These are phyloP conservation scores for Polytrichum commune DNA, from an alignment of 225 moss, liverwort and hornwort species.

Conservation along the genomic window DNA sequence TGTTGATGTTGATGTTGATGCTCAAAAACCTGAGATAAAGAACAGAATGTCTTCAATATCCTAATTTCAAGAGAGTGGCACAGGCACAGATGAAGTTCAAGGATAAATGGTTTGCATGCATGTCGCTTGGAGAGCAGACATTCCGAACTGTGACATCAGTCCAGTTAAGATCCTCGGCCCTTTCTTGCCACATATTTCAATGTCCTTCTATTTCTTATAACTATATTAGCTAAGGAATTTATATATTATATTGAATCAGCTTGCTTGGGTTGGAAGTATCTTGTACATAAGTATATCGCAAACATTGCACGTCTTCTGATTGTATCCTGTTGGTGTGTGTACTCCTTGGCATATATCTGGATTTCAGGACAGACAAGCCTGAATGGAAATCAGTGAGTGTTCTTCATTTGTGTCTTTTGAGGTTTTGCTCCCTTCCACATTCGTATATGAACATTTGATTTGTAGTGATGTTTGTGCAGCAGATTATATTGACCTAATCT, in stretches of 20 bases:
- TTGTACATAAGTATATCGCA: too few species aligned
- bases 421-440: neutral
- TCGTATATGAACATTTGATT: too few species aligned
- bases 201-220: too few species aligned
- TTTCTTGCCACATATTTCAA: too few species aligned
- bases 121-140: constrained; percentile 90
- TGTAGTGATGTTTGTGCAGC: too few species aligned
- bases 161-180: constrained; percentile 44
- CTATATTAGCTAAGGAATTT: too few species aligned
- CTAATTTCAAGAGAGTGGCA: constrained; percentile 16
- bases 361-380: constrained; percentile 89
- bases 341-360: constrained; percentile 23
- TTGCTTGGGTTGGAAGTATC: too few species aligned
- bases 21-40: neutral
- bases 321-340: neutral
- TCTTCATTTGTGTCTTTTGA: constrained; percentile 1
- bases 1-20: constrained; percentile 9
- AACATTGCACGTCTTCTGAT: too few species aligned
- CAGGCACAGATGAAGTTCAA: constrained; percentile 87
- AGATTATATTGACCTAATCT: neutral
- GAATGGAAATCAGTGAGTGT: constrained; percentile 82
- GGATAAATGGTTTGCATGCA: constrained; percentile 90
- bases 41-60: neutral
- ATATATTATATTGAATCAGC: too few species aligned
- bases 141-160: constrained; percentile 82